Evolutionary conservation across 495 filamentous ascomycete genomes (phyloP), one percentile per base, ranked within the genome.

Genomic region (Neurospora tetrasperma): DNA sequence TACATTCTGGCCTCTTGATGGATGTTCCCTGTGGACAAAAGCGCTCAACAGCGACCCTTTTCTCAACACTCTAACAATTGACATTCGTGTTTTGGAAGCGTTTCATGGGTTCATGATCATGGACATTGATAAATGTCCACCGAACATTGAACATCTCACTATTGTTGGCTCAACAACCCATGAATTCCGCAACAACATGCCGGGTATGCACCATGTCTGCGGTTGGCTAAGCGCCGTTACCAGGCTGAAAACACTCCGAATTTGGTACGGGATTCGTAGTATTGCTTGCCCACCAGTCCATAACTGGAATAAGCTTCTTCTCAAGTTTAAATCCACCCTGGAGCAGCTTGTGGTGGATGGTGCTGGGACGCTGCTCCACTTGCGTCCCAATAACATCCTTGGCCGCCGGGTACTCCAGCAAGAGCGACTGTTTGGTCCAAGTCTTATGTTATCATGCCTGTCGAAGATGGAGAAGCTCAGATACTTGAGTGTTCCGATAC

Each of bases 241-340:
- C 8, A 20, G 3, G 9, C 44, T 48, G 0, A 48, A 48, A 20
- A 23, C n/a, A 4, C n/a, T 48, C n/a, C 44, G n/a, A 23, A 0
- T 48, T 5, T 1, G 1, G 0, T 23, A 48, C 44, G 44, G 44
- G 44, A 23, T 48, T 5, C 9, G 4, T 18, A 23, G 1, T 2
- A 5, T 2, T 0, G 3, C n/a, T 11, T 0, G 0, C 1, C 11
- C n/a, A 2, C 0, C 0, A 0, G 11, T 3, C 9, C 9, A 23
- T 18, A 20, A 23, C 4, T 48, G 8, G 44, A 48, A 48, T 3
- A 0, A 11, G 0, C 0, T 48, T 11, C 44, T 48, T 1, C 44
- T 5, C 44, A 48, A 2, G 4, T 54, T 54, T 1, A 54, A 23
- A 3, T 1, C 1, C 1, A 54, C 46, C 20, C 46, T 54, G 46